Percentiles rank a stretch among this genome's conserved stretches.
Conservation (phyloP, 78 protist genomes). For the Monosiga brevicollis region DNA sequence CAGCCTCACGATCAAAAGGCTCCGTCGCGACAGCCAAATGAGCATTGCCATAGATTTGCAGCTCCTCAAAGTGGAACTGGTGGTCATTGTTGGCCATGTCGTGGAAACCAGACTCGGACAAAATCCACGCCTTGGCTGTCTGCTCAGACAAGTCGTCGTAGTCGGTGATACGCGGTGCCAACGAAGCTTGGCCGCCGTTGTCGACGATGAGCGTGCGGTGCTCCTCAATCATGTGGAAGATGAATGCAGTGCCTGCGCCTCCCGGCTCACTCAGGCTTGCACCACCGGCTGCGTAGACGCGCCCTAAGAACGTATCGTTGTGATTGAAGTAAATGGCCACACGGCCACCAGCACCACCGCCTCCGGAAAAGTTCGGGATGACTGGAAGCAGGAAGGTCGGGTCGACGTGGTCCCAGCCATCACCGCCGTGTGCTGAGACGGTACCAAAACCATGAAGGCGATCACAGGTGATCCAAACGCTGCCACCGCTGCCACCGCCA, state of each 20-base stretch:
- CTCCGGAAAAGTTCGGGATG: not conserved
- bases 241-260: not conserved
- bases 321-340: not conserved
- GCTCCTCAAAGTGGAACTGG: not conserved
- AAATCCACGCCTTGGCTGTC: not conserved
- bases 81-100: not conserved
- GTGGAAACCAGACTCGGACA: not conserved
- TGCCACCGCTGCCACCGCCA: slow-evolving; percentile 1
- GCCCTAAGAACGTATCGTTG: not conserved
- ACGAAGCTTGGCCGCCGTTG: not conserved
- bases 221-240: not conserved
- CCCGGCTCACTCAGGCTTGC: not conserved
- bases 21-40: not conserved
- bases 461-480: not conserved
- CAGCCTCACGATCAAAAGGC: not conserved
- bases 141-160: not conserved
- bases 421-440: not conserved
- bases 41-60: not conserved
- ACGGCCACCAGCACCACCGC: slow-evolving; percentile 1
- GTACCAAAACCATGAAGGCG: not conserved
- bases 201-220: slow-evolving; percentile 2
- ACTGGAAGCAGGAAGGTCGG: not conserved
- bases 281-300: not conserved
- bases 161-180: not conserved
- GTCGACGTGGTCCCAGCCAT: not conserved